phyloP scores from a whole-genome alignment of 352 stramenopile species.

The Phytophthora boehmeriae region DNA sequence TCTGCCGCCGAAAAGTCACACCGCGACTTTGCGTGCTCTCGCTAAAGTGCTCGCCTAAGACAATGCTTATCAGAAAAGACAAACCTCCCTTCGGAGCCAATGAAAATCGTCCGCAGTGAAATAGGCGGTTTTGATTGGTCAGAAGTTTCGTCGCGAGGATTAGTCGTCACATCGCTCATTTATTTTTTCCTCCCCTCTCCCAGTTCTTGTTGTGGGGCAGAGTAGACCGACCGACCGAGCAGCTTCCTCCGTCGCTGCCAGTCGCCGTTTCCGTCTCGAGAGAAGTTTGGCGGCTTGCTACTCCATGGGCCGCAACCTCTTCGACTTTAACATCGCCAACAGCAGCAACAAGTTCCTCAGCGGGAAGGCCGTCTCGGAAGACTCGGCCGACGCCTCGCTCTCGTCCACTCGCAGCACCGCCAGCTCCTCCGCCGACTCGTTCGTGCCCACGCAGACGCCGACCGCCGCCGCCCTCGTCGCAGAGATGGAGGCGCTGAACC shows the following conservation, averaged over 20 bases:
- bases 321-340: slow-evolving; percentile 46
- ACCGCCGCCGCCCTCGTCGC: background rate
- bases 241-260: background rate
- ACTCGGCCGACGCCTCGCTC: slow-evolving; percentile 27
- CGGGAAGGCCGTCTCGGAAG: slow-evolving; percentile 17
- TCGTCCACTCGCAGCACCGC: slow-evolving; percentile 36
- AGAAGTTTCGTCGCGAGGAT: too few relatives aligned
- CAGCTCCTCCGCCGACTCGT: slow-evolving; percentile 34
- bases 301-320: slow-evolving; percentile 44
- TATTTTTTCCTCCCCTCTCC: background rate
- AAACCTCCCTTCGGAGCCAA: too few relatives aligned
- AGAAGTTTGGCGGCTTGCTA: background rate
- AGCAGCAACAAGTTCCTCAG: slow-evolving; percentile 45
- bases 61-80: too few relatives aligned
- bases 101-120: too few relatives aligned
- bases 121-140: too few relatives aligned
- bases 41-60: too few relatives aligned
- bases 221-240: background rate
- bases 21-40: too few relatives aligned
- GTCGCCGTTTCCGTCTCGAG: slow-evolving; percentile 11
- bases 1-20: too few relatives aligned
- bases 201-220: background rate
- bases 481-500: slow-evolving; percentile 33
- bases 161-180: too few relatives aligned
- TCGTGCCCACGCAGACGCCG: background rate